These are phyloP conservation scores for Talaromyces trachyspermus DNA, from an alignment of 495 filamentous ascomycete species.

Conservation along the genomic window DNA sequence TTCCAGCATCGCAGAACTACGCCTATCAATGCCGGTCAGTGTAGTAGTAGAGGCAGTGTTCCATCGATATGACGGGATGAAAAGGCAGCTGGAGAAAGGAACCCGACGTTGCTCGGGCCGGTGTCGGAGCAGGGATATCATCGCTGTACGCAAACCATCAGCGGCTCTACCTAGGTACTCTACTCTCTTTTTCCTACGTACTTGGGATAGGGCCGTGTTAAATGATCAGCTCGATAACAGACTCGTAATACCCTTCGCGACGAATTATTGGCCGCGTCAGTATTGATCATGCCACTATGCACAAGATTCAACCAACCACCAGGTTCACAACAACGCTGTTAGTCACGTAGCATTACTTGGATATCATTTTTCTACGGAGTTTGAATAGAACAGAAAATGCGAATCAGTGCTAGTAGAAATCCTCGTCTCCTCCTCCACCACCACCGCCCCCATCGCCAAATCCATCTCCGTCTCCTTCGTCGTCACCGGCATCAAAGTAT, in stretches of 20 bases:
- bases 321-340: not conserved
- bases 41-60: too few relatives aligned
- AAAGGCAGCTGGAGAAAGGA: not conserved
- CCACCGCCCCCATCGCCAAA: constrained; percentile 43
- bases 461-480: constrained; percentile 47
- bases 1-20: not conserved
- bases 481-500: constrained; percentile 58
- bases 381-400: not conserved
- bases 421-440: constrained; percentile 21
- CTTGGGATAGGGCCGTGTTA: too few relatives aligned
- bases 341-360: not conserved
- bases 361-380: not conserved
- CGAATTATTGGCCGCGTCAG: too few relatives aligned
- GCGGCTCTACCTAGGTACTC: too few relatives aligned
- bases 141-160: too few relatives aligned
- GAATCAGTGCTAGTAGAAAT: constrained; percentile 1
- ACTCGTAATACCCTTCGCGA: too few relatives aligned
- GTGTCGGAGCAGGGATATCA: not conserved
- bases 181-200: too few relatives aligned
- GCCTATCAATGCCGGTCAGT: too few relatives aligned
- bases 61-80: too few relatives aligned
- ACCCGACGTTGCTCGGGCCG: constrained; percentile 1
- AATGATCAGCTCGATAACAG: too few relatives aligned
- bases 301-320: not conserved
- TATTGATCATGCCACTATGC: too few relatives aligned